Conservation (phyloP, 768 basidiomycete genomes). For the Polyporus arcularius region DNA sequence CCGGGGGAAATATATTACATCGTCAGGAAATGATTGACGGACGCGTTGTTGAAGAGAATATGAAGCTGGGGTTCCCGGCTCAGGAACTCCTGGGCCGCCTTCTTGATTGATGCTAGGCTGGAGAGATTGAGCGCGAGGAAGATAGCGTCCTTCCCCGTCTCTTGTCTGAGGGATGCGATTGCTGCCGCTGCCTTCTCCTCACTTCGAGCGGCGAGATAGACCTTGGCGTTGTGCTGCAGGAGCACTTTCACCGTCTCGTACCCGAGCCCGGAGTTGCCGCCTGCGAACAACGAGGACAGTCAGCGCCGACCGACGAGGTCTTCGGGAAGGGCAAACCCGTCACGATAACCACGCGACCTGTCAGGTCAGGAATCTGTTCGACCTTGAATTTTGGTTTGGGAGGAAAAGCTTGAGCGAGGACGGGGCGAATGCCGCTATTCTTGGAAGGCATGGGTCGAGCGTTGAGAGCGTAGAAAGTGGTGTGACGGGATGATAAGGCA, state of each 20-base stretch:
- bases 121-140: slow-evolving; percentile 31
- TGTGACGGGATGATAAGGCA: too few species aligned
- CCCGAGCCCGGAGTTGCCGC: slow-evolving; percentile 48
- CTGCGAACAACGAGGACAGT: not conserved
- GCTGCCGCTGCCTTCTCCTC: slow-evolving; percentile 27
- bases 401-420: slow-evolving; percentile 1
- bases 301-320: too few species aligned
- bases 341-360: slow-evolving; percentile 36
- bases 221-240: slow-evolving; percentile 39
- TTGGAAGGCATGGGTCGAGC: too few species aligned
- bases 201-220: slow-evolving; percentile 32
- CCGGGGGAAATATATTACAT: not conserved
- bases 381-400: slow-evolving; percentile 14
- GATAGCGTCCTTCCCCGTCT: slow-evolving; percentile 30
- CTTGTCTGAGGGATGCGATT: slow-evolving; percentile 26
- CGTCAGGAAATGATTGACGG: slow-evolving; percentile 12
- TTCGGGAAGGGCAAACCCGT: slow-evolving; percentile 27
- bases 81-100: slow-evolving; percentile 28
- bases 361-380: slow-evolving; percentile 48
- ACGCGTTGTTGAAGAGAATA: slow-evolving; percentile 52
- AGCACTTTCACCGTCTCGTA: slow-evolving; percentile 61
- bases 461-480: too few species aligned
- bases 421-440: too few species aligned
- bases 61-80: slow-evolving; percentile 43
- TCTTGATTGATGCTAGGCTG: slow-evolving; percentile 23